phyloP scores from a whole-genome alignment of 2,329 filamentous ascomycete species.

The Juglanconis sp. region DNA sequence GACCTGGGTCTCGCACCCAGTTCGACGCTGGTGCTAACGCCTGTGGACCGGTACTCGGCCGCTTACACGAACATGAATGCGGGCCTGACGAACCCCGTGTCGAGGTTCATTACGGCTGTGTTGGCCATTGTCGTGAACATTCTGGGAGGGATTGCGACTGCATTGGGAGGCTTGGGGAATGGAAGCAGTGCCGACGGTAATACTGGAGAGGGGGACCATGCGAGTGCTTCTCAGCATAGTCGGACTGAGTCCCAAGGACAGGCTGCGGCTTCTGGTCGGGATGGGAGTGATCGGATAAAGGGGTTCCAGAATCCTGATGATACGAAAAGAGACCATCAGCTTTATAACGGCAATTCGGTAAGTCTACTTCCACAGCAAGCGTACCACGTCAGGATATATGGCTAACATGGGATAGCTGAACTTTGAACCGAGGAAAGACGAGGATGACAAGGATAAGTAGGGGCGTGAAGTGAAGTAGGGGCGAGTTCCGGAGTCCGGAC shows the following conservation, averaged over 20 bases:
- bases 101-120: conserved; percentile 22
- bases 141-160: conserved; percentile 6
- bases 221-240: not conserved
- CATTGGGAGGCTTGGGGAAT: conserved; percentile 17
- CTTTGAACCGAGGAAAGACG: conserved; percentile 63
- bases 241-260: conserved; percentile 21
- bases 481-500: not conserved
- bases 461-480: not conserved
- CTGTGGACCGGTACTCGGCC: conserved; percentile 49
- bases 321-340: conserved; percentile 59
- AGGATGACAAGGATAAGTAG: conserved; percentile 40
- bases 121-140: conserved; percentile 22
- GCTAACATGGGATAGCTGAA: conserved; percentile 52
- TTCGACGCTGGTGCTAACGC: conserved; percentile 78
- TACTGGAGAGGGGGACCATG: not conserved
- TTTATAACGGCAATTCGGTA: conserved; percentile 92
- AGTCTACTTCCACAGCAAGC: conserved; percentile 27
- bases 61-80: conserved; percentile 36
- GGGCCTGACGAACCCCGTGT: conserved; percentile 27
- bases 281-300: conserved; percentile 29
- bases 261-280: conserved; percentile 23
- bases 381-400: too few relatives aligned
- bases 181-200: not conserved
- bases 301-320: conserved; percentile 54
- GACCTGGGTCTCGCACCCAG: conserved; percentile 74